Evolutionary conservation across 1,284 basidiomycete genomes (phyloP).

Genomic region (Tylopilus orsonianus): DNA sequence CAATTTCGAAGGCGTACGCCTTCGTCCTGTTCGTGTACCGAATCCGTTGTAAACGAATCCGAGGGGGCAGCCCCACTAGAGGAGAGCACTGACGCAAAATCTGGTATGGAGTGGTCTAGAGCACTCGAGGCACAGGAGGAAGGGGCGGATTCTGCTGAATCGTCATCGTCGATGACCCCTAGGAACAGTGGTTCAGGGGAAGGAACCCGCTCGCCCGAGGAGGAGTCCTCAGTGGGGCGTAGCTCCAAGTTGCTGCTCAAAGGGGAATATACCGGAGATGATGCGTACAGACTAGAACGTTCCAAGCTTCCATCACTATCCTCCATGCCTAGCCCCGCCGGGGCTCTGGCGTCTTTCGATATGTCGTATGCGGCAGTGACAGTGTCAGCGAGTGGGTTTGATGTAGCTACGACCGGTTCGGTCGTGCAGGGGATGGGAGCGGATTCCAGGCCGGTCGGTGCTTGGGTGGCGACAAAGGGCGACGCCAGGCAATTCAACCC

Average conservation of each 20-base stretch:
- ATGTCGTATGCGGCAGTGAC: not conserved
- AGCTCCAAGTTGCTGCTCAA: slow-evolving; percentile 8
- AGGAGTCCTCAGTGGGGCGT: not conserved
- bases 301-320: slow-evolving; percentile 5
- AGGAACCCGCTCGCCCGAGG: slow-evolving; percentile 5
- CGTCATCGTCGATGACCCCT: not conserved
- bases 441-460: not conserved
- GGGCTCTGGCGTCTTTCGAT: not conserved
- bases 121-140: slow-evolving; percentile 7
- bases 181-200: not conserved
- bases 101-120: slow-evolving; percentile 1
- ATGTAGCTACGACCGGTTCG: slow-evolving; percentile 1
- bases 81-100: slow-evolving; percentile 2
- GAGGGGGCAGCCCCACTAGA: slow-evolving; percentile 11
- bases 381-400: not conserved
- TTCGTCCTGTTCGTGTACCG: slow-evolving; percentile 8
- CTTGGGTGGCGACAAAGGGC: slow-evolving; percentile 14
- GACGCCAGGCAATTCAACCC: slow-evolving; percentile 15
- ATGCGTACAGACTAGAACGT: slow-evolving; percentile 1
- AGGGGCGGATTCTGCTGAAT: slow-evolving; percentile 9
- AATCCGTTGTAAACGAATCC: slow-evolving; percentile 2
- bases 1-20: slow-evolving; percentile 8
- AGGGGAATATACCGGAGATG: slow-evolving; percentile 4
- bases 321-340: not conserved
- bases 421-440: slow-evolving; percentile 6